phyloP scores from a whole-genome alignment of 2,329 filamentous ascomycete species.

The Cylindrodendrum hubeiense region DNA sequence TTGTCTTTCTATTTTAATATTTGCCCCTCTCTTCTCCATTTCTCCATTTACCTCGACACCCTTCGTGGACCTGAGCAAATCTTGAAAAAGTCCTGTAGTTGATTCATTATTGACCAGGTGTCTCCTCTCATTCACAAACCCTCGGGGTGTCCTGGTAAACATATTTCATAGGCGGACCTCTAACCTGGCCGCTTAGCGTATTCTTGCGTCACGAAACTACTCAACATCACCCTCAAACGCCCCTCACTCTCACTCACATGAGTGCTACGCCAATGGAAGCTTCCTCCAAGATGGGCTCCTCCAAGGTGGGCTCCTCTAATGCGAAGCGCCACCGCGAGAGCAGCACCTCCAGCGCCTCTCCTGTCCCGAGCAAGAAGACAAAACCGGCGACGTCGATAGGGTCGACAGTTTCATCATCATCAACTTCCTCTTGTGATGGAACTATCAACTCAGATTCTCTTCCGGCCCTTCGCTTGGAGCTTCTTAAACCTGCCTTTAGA shows the following conservation, averaged over 20 bases:
- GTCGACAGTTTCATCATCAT: slow-evolving; percentile 38
- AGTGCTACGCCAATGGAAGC: too few relatives aligned
- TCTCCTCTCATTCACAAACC: not conserved
- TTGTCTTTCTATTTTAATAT: not conserved
- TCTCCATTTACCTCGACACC: not conserved
- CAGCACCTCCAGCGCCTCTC: slow-evolving; percentile 34
- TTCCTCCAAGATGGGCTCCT: not conserved
- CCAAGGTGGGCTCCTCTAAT: slow-evolving; percentile 34
- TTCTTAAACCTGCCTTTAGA: slow-evolving; percentile 37
- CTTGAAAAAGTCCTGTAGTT: not conserved
- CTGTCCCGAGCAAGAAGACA: slow-evolving; percentile 41
- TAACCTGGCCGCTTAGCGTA: not conserved
- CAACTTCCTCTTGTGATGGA: slow-evolving; percentile 29
- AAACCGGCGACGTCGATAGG: slow-evolving; percentile 43
- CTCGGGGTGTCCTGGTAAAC: not conserved
- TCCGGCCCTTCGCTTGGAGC: slow-evolving; percentile 32
- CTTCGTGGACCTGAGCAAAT: not conserved
- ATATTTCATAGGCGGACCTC: too few relatives aligned
- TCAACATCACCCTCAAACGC: not conserved
- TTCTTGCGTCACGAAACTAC: not conserved
- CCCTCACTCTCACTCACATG: not conserved
- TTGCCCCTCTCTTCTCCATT: not conserved
- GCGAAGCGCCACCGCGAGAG: slow-evolving; percentile 40
- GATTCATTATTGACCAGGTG: not conserved
- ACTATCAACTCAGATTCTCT: slow-evolving; percentile 32